phyloP scores from a whole-genome alignment of 1,284 basidiomycete species.

The Sphaerobolus stellatus region DNA sequence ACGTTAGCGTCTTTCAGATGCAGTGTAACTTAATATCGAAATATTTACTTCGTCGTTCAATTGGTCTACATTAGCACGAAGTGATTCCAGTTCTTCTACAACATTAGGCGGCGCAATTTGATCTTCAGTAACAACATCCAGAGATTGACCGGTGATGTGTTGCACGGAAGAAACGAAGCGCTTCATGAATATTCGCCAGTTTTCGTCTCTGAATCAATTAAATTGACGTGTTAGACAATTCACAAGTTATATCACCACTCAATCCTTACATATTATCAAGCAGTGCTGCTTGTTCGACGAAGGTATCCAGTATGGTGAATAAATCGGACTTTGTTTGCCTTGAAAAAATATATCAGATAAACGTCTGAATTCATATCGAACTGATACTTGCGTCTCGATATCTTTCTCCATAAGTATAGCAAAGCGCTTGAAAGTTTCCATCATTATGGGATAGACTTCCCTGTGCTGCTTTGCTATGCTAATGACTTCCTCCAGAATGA shows the following conservation, averaged over 20 bases:
- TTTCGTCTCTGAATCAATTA: conserved; percentile 49
- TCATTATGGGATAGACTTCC: conserved; percentile 54
- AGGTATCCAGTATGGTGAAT: conserved; percentile 62
- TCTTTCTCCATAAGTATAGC: conserved; percentile 58
- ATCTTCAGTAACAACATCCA: conserved; percentile 50
- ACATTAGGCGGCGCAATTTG: conserved; percentile 44
- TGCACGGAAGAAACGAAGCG: conserved; percentile 63
- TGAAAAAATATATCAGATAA: background rate
- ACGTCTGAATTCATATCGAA: background rate
- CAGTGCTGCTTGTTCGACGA: conserved; percentile 62
- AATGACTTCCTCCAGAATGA: conserved; percentile 52
- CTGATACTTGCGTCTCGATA: conserved; percentile 54
- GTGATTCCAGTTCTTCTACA: conserved; percentile 60
- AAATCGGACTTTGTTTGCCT: conserved; percentile 65
- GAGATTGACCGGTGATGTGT: conserved; percentile 64
- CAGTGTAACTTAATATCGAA: conserved; percentile 22
- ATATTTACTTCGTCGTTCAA: conserved; percentile 62
- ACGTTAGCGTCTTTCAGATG: background rate
- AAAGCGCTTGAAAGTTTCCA: conserved; percentile 56
- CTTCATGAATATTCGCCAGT: conserved; percentile 63
- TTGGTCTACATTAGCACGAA: conserved; percentile 58
- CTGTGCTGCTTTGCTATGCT: conserved; percentile 56
- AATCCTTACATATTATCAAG: conserved; percentile 60
- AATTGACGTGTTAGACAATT: background rate
- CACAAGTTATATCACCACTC: background rate